Evolutionary conservation across 495 filamentous ascomycete species (phyloP).

Genomic region (Podospora anserina): DNA sequence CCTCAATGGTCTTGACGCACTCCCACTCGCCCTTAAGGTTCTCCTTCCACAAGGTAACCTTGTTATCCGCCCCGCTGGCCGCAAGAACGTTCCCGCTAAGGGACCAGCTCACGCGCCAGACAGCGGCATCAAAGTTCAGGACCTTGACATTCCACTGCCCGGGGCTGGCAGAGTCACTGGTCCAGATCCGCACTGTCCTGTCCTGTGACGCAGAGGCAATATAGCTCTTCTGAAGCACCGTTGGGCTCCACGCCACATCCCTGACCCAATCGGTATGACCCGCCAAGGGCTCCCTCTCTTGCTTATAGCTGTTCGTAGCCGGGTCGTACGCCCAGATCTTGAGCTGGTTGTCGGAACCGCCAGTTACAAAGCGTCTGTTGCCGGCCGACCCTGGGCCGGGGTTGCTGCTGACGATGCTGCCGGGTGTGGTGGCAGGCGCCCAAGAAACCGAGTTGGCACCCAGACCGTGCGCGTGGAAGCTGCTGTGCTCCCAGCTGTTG

Average conservation of each 20-base stretch:
- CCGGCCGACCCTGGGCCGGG: slow-evolving; percentile 57
- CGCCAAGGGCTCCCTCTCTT: slow-evolving; percentile 52
- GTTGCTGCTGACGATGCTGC: slow-evolving; percentile 70
- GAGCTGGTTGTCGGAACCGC: slow-evolving; percentile 86
- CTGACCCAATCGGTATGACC: slow-evolving; percentile 98
- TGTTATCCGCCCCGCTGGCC: slow-evolving; percentile 91
- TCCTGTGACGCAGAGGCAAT: slow-evolving; percentile 95
- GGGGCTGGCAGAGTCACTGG: slow-evolving; percentile 57
- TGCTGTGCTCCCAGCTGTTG: slow-evolving; percentile 78
- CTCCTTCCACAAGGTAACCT: slow-evolving; percentile 88
- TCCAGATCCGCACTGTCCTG: slow-evolving; percentile 97
- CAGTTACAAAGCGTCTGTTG: slow-evolving; percentile 80
- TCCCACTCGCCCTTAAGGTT: slow-evolving; percentile 82
- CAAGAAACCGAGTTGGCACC: slow-evolving; percentile 95
- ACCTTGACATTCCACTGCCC: slow-evolving; percentile 77
- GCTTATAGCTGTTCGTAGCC: slow-evolving; percentile 48
- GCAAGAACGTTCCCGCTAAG: slow-evolving; percentile 96
- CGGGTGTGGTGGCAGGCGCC: slow-evolving; percentile 80
- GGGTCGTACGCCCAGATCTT: slow-evolving; percentile 75
- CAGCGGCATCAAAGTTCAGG: slow-evolving; percentile 78
- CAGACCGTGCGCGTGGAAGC: slow-evolving; percentile 86
- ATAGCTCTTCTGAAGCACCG: slow-evolving; percentile 88
- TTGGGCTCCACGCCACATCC: slow-evolving; percentile 95
- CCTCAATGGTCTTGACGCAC: slow-evolving; percentile 92
- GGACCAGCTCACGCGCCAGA: slow-evolving; percentile 98